Evolutionary conservation across 2,329 filamentous ascomycete genomes (phyloP).

Genomic region (Stylonectria norvegica): DNA sequence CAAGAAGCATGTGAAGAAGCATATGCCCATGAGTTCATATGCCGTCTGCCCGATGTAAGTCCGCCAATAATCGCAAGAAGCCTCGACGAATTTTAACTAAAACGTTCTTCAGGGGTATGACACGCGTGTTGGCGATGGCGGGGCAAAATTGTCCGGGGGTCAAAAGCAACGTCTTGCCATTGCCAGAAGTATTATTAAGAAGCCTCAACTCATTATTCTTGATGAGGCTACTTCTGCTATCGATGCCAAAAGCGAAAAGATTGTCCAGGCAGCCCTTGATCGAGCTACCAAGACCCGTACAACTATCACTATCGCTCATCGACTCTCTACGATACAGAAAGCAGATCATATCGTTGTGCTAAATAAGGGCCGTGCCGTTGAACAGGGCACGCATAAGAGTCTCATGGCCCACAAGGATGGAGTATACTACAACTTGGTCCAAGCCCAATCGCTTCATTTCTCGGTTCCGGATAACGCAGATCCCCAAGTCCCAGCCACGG

Average conservation of each 20-base stretch:
- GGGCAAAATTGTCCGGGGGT: slow-evolving; percentile 60
- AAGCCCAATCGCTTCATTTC: slow-evolving; percentile 21
- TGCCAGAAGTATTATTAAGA: slow-evolving; percentile 37
- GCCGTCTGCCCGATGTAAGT: slow-evolving; percentile 4
- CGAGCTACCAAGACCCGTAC: slow-evolving; percentile 52
- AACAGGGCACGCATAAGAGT: slow-evolving; percentile 57
- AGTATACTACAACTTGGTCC: slow-evolving; percentile 22
- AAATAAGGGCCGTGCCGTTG: slow-evolving; percentile 51
- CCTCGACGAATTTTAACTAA: no score
- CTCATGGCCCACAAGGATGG: slow-evolving; percentile 48
- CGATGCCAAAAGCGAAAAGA: slow-evolving; percentile 37
- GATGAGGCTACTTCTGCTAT: slow-evolving; percentile 63
- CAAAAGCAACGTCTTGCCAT: slow-evolving; percentile 64
- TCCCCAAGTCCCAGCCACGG: no score
- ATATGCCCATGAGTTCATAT: slow-evolving; percentile 46
- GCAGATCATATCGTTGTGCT: slow-evolving; percentile 64
- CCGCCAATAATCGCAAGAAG: no score
- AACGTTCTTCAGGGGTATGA: slow-evolving; percentile 50
- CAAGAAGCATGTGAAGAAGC: slow-evolving; percentile 42
- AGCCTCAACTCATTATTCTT: slow-evolving; percentile 54
- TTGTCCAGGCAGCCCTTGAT: slow-evolving; percentile 53
- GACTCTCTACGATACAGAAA: slow-evolving; percentile 52
- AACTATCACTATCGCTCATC: slow-evolving; percentile 60
- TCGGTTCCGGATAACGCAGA: neutral
- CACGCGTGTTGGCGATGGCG: slow-evolving; percentile 57